phyloP scores from a whole-genome alignment of 257 asterid genomes.

The Ligustrum vulgare region DNA sequence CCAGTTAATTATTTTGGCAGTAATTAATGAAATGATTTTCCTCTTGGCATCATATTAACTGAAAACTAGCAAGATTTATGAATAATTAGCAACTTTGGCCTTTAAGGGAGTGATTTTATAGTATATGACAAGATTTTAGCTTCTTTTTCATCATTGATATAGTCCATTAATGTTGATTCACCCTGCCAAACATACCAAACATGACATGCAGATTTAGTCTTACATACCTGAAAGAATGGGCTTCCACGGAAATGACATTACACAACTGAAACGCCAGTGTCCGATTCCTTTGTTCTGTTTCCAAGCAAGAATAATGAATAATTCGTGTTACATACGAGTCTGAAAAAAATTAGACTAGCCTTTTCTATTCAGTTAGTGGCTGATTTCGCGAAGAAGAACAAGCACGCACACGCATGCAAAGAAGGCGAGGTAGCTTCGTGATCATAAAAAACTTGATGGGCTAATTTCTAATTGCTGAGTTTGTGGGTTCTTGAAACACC shows the following conservation, averaged over 20 bases:
- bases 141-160: not conserved
- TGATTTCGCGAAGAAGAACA: not conserved
- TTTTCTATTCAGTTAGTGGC: not conserved
- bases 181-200: not conserved
- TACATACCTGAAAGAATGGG: constrained; percentile 87
- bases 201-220: not conserved
- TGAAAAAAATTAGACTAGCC: not conserved
- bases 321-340: not conserved
- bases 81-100: not conserved
- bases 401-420: not conserved
- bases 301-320: not conserved
- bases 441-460: not conserved
- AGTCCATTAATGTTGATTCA: not conserved
- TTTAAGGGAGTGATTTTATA: not conserved
- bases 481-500: too few relatives aligned
- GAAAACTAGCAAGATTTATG: not conserved
- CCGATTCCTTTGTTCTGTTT: constrained; percentile 83
- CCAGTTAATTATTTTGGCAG: too few relatives aligned
- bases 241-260: constrained; percentile 89
- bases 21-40: too few relatives aligned
- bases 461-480: too few relatives aligned
- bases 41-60: not conserved
- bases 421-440: not conserved
- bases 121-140: not conserved
- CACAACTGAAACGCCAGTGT: constrained; percentile 95